Evolutionary conservation across 192 early-diverging fungal species (phyloP).

Genomic region (Umbelopsis isabellina): DNA sequence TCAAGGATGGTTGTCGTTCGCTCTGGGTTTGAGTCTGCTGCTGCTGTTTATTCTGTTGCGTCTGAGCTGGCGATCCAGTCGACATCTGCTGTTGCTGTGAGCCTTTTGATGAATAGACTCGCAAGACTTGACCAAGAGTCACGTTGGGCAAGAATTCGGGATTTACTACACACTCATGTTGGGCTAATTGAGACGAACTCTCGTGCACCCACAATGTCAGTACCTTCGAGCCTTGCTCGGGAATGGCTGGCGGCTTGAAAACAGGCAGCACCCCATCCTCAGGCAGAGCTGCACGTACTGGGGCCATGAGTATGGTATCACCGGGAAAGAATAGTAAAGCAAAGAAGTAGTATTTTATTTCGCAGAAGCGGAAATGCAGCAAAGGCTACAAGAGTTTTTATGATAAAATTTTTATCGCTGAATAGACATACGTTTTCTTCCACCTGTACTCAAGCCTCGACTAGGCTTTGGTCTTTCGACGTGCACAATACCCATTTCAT

Average conservation of each 20-base stretch:
- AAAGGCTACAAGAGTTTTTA: background rate
- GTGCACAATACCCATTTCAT: slow-evolving; percentile 38
- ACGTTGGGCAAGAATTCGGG: slow-evolving; percentile 61
- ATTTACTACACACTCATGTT: slow-evolving; percentile 67
- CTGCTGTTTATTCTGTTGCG: slow-evolving; percentile 17
- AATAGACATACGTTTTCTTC: slow-evolving; percentile 43
- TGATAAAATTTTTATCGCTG: slow-evolving; percentile 10
- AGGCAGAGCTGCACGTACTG: slow-evolving; percentile 16
- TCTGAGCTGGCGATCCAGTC: slow-evolving; percentile 1
- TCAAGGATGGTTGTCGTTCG: background rate
- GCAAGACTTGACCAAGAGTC: slow-evolving; percentile 57
- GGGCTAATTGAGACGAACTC: slow-evolving; percentile 40
- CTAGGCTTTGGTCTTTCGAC: slow-evolving; percentile 22
- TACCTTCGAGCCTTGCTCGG: slow-evolving; percentile 18
- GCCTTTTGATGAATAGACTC: background rate
- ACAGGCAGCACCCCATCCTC: background rate
- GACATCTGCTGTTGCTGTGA: slow-evolving; percentile 12
- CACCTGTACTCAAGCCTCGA: slow-evolving; percentile 34
- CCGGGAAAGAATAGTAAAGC: background rate
- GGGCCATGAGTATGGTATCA: background rate
- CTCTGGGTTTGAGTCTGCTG: slow-evolving; percentile 8
- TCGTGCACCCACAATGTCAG: slow-evolving; percentile 59
- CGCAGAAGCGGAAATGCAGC: background rate
- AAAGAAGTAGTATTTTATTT: background rate
- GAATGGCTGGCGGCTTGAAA: background rate